phyloP scores from a whole-genome alignment of 129 eudicot species.

The Silybum marianum region DNA sequence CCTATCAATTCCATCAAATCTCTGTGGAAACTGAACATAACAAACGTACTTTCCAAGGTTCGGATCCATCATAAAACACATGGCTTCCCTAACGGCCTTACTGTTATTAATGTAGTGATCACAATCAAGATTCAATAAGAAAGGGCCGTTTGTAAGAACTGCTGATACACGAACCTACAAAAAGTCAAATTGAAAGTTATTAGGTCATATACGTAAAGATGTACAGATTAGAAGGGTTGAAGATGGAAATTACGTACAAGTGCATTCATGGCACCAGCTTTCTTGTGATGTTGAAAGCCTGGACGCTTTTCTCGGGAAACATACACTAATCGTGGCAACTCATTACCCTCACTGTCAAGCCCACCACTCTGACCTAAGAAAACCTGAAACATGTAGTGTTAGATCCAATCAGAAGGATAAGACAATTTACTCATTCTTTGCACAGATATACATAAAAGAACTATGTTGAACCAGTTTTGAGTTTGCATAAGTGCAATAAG shows the following conservation, averaged over 20 bases:
- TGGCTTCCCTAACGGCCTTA: slow-evolving; percentile 52
- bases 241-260: slow-evolving; percentile 51
- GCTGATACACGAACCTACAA: slow-evolving; percentile 56
- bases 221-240: background rate
- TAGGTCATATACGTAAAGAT: background rate
- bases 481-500: background rate
- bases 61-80: slow-evolving; percentile 62
- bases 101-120: slow-evolving; percentile 56
- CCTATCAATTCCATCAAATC: slow-evolving; percentile 52
- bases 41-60: slow-evolving; percentile 47
- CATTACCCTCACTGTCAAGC: slow-evolving; percentile 84
- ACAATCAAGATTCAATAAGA: slow-evolving; percentile 53
- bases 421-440: background rate
- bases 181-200: background rate
- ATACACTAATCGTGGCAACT: slow-evolving; percentile 78
- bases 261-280: slow-evolving; percentile 97
- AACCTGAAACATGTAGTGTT: slow-evolving; percentile 47
- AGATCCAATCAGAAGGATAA: background rate
- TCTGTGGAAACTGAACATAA: slow-evolving; percentile 53
- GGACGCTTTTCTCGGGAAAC: slow-evolving; percentile 97
- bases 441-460: background rate
- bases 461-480: background rate
- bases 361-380: slow-evolving; percentile 94
- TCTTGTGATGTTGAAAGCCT: slow-evolving; percentile 89
- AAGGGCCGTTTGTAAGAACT: slow-evolving; percentile 52